Base-by-base conservation (phyloP, 345 rosid genomes). In the Eucalyptus coolabah region DNA sequence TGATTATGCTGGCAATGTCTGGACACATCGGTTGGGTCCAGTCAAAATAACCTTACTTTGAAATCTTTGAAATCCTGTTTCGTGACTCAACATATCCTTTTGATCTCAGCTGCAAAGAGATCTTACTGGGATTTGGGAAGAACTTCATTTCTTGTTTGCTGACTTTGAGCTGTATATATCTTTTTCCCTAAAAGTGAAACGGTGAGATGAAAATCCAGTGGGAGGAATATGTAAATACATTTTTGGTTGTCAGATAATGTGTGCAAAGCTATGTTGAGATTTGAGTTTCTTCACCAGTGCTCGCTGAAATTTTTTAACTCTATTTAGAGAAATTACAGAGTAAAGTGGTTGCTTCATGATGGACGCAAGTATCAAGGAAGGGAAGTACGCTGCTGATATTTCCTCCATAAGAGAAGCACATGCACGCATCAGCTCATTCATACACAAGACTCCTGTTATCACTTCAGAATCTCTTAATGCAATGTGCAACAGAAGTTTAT, bases 351-450 rank as follows among this genome's bases (percentile, higher is more conserved):
- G 67, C 86, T 51, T 8, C n/a, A 51, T 77, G 88, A 96, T 95
- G 97, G 97, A 94, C 81, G 89, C 89, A 91, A 89, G 88, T 86
- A 90, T 63, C 50, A 81, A 26, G 56, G 45, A 26, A 19, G 85
- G 54, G 86, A 88, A 42, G 87, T 97, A 97, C 90, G 99, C 97
- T 88, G 98, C 98, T 90, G 96, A 96, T 93, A 90, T 96, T 83
- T 93, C 96, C 87, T 94, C 98, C 65, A 95, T 96, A 88, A 92
- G 93, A 89, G 96, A 95, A 94, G 99, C 98, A 19, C 95, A 92
- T 30, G 88, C 54, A 37, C 96, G 96, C 89, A 96, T 96, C 89
- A 90, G 88, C 67, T 86, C 96, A 0, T 96, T 93, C 92, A 90
- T 96, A 86, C 95, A 95, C 87, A 96, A 67, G 93, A 96, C 98